phyloP scores from a whole-genome alignment of 1,284 basidiomycete genomes.

The Porodaedalea pini region DNA sequence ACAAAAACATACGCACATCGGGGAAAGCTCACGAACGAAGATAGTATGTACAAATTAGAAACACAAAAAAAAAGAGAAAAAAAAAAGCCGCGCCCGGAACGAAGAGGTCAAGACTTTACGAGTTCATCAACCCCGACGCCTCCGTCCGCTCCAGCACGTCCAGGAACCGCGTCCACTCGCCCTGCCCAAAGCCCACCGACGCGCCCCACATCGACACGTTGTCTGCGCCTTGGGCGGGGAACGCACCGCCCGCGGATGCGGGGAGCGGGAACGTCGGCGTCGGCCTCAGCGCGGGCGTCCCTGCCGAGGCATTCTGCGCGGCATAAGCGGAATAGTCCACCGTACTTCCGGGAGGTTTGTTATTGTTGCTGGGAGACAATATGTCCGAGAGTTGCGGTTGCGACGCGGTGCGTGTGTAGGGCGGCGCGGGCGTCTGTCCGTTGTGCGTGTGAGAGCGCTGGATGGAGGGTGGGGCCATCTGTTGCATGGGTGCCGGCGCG shows the following conservation, averaged over 20 bases:
- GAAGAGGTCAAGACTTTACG: neutral
- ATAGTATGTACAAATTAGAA: too few species aligned
- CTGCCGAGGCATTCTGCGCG: neutral
- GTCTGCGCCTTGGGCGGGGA: conserved; percentile 28
- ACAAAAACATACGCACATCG: too few species aligned
- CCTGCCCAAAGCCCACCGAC: conserved; percentile 37
- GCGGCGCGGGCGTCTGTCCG: conserved; percentile 16
- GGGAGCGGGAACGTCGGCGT: conserved; percentile 19
- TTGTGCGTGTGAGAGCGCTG: conserved; percentile 35
- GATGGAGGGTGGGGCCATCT: neutral
- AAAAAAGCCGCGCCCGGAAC: neutral
- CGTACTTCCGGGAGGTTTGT: conserved; percentile 19
- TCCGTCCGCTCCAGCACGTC: conserved; percentile 42
- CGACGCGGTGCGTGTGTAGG: conserved; percentile 10
- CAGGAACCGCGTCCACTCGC: conserved; percentile 44
- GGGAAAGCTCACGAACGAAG: too few species aligned
- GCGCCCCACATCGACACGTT: conserved; percentile 40
- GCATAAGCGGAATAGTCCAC: conserved; percentile 6
- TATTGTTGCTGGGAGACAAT: conserved; percentile 13
- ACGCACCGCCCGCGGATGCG: neutral
- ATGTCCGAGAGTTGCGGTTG: conserved; percentile 2
- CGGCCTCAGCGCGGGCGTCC: conserved; percentile 16
- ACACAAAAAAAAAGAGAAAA: too few species aligned
- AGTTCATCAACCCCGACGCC: conserved; percentile 21
- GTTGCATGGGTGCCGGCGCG: conserved; percentile 6